phyloP scores from a whole-genome alignment of 148 eudicot genomes.

The Fagopyrum tataricum region DNA sequence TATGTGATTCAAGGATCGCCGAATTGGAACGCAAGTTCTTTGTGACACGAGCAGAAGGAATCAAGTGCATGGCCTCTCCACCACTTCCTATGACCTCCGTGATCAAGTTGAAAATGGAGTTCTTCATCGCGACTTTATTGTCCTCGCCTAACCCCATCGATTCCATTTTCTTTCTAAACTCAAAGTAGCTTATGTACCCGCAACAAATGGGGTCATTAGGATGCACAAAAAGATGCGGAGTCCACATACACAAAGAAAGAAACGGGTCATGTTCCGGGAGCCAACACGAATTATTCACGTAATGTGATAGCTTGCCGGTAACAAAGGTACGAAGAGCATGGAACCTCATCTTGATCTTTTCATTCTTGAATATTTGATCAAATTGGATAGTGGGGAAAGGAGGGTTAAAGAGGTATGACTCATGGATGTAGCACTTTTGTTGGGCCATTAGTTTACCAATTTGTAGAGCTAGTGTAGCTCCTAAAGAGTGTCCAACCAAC shows the following conservation, averaged over 20 bases:
- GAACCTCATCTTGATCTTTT: background rate
- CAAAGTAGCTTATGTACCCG: constrained; percentile 36
- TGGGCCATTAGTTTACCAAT: background rate
- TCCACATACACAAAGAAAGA: background rate
- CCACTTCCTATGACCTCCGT: constrained; percentile 23
- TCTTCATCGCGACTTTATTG: constrained; percentile 19
- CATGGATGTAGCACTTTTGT: background rate
- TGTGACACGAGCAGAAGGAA: constrained; percentile 25
- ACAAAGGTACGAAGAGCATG: background rate
- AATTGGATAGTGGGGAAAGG: background rate
- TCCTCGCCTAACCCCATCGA: constrained; percentile 16
- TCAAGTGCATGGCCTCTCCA: constrained; percentile 28
- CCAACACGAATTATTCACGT: background rate
- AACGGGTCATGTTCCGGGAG: background rate
- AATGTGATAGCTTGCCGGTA: background rate
- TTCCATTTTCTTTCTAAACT: constrained; percentile 25
- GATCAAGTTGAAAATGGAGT: constrained; percentile 14
- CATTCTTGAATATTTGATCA: background rate
- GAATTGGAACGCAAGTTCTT: constrained; percentile 19
- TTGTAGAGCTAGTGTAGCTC: background rate
- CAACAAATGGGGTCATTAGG: constrained; percentile 24
- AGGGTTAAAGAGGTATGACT: background rate
- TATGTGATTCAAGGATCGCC: constrained; percentile 22
- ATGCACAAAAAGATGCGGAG: constrained; percentile 24
- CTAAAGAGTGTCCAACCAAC: background rate